These are phyloP conservation scores for Colletotrichum scovillei DNA, from an alignment of 2,329 filamentous ascomycete genomes.

Conservation along the genomic window DNA sequence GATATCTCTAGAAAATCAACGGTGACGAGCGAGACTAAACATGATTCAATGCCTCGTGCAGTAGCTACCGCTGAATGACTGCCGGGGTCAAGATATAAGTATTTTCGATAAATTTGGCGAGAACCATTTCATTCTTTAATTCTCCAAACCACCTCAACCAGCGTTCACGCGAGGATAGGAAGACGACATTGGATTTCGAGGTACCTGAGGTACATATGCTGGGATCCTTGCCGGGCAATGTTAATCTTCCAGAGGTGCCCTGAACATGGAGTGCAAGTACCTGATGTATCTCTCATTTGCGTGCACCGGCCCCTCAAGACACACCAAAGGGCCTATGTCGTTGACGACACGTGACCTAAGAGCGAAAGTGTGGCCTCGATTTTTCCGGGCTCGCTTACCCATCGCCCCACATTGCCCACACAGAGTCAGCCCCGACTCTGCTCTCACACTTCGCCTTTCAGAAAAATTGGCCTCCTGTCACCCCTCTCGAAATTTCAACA, in stretches of 20 bases:
- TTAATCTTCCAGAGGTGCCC: too few species aligned
- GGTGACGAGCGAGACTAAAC: neutral
- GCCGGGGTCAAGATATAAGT: neutral
- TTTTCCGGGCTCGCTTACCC: conserved; percentile 37
- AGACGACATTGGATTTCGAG: neutral
- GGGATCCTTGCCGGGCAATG: too few species aligned
- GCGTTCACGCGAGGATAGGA: neutral
- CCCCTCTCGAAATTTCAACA: conserved; percentile 53
- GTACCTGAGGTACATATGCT: neutral
- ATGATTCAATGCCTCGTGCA: neutral
- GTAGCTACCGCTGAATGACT: neutral
- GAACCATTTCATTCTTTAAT: neutral
- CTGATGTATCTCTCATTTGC: neutral
- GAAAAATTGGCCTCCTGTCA: conserved; percentile 45
- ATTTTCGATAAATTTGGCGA: neutral
- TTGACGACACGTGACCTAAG: conserved; percentile 39
- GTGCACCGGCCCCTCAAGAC: neutral
- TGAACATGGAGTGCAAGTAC: neutral
- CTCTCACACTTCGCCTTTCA: conserved; percentile 39
- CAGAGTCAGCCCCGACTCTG: conserved; percentile 49
- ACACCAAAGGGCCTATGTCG: conserved; percentile 15
- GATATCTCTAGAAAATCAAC: neutral
- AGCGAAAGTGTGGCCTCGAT: conserved; percentile 39
- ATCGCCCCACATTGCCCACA: conserved; percentile 56
- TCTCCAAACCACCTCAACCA: neutral